Evolutionary conservation across 2,329 filamentous ascomycete species (phyloP).

Genomic region (Calonectria hongkongensis): DNA sequence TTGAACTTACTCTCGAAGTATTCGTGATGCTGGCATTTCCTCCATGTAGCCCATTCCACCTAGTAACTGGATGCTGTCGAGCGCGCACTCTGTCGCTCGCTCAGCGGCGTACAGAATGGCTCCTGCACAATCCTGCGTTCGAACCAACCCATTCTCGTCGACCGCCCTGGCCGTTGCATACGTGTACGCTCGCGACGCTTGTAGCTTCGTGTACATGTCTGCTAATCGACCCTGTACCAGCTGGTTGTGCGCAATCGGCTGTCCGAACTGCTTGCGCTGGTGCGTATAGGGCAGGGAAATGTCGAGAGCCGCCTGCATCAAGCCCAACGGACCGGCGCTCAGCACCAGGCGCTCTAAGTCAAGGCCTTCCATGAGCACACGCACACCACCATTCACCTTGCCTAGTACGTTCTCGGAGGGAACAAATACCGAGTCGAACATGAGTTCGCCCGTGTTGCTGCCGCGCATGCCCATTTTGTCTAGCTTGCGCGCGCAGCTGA

Average conservation of each 20-base stretch:
- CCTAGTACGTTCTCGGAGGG: conserved; percentile 89
- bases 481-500: conserved; percentile 91
- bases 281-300: conserved; percentile 92
- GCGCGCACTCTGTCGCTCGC: conserved; percentile 87
- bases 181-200: conserved; percentile 89
- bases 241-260: conserved; percentile 93
- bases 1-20: conserved; percentile 80
- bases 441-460: conserved; percentile 94
- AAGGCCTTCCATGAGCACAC: conserved; percentile 95
- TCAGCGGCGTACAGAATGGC: conserved; percentile 96
- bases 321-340: conserved; percentile 90
- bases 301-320: conserved; percentile 95
- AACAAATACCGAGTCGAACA: conserved; percentile 94
- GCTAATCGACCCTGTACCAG: conserved; percentile 94
- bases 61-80: conserved; percentile 93
- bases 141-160: conserved; percentile 83
- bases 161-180: conserved; percentile 87
- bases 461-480: conserved; percentile 99
- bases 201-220: conserved; percentile 97
- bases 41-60: conserved; percentile 98
- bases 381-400: conserved; percentile 85
- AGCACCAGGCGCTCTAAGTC: conserved; percentile 96
- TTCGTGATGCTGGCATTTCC: conserved; percentile 91
- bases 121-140: conserved; percentile 94
- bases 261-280: conserved; percentile 90